Evolutionary conservation across 2,329 filamentous ascomycete species (phyloP), one percentile per base, ranked within the genome.

Genomic region (Penicillium sp.): DNA sequence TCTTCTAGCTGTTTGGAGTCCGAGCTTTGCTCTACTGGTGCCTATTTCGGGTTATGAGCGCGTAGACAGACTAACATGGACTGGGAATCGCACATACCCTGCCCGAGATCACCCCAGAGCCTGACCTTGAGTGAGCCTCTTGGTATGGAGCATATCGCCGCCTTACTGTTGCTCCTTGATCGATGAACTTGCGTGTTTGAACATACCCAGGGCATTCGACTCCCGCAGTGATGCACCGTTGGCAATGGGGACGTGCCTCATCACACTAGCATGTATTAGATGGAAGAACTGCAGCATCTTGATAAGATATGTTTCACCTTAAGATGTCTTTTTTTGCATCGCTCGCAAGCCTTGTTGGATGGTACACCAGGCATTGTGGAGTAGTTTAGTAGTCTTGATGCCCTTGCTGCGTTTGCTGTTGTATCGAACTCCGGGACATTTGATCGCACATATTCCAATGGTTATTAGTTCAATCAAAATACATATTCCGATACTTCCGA

Each of bases 121-220:
- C 47, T 36, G 54, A 3, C 10, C 48, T 64, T 21, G 61, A 14
- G 18, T 56, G 57, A 22, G 32, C 38, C n/a, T 71, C 67, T 36
- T 69, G 67, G 57, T 74, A 74, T 18, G 72, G 72, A 49, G 71
- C 71, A 66, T 72, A 74, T 31, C 72, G 65, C 14, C 70, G 70
- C 45, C 74, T 68, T 22, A 77, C 71, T 16, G 73, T 72, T 21
- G 72, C 70, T 5, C 74, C 73, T 52, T 77, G 73, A 48, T 77
- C 74, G 44, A 77, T 74, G 52, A 77, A 77, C 42, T 76, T 76
- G 52, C 74, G 73, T 21, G 69, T 75, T 49, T 75, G 71, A 18
- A 75, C 69, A 67, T 75, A 77, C n/a, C 74, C 74, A 0, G 73
- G 72, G 43, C 74, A 76, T 49, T 75, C 67, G 22, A 72, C 68